These are phyloP conservation scores for Dactylellina parvicollis DNA, from an alignment of 2,329 filamentous ascomycete genomes.

Conservation along the genomic window DNA sequence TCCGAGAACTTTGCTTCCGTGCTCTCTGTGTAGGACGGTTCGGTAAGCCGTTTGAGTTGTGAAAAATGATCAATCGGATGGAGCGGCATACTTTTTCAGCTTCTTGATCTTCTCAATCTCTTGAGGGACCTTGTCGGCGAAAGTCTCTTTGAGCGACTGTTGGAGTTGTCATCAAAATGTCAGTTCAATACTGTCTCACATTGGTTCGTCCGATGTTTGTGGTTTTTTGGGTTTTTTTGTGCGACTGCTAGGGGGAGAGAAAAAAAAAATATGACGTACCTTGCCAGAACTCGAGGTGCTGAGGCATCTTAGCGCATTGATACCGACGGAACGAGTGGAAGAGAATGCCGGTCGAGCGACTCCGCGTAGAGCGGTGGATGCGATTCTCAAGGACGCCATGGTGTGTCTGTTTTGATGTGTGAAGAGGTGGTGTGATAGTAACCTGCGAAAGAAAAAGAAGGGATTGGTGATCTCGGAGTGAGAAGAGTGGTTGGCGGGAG, in stretches of 20 bases:
- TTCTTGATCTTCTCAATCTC: constrained; percentile 99
- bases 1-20: constrained; percentile 93
- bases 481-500: constrained; percentile 24
- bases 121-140: constrained; percentile 91
- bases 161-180: constrained; percentile 13
- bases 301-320: constrained; percentile 42
- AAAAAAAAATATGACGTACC: constrained; percentile 49
- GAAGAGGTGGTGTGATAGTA: constrained; percentile 41
- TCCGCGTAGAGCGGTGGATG: constrained; percentile 43
- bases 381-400: constrained; percentile 51
- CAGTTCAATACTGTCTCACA: constrained; percentile 6
- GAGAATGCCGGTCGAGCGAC: constrained; percentile 46
- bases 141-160: constrained; percentile 96
- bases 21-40: constrained; percentile 71
- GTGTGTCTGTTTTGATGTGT: neutral
- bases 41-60: constrained; percentile 55
- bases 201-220: constrained; percentile 44
- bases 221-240: constrained; percentile 35
- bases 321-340: constrained; percentile 42
- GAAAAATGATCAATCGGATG: constrained; percentile 52
- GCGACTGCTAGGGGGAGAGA: neutral
- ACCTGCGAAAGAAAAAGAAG: constrained; percentile 28
- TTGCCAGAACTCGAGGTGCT: constrained; percentile 42
- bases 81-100: constrained; percentile 78
- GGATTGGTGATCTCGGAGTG: neutral